Percentiles rank a stretch among this genome's conserved stretches.
These are phyloP conservation scores for Suillus occidentalis DNA, from an alignment of 768 basidiomycete genomes.

Conservation along the genomic window DNA sequence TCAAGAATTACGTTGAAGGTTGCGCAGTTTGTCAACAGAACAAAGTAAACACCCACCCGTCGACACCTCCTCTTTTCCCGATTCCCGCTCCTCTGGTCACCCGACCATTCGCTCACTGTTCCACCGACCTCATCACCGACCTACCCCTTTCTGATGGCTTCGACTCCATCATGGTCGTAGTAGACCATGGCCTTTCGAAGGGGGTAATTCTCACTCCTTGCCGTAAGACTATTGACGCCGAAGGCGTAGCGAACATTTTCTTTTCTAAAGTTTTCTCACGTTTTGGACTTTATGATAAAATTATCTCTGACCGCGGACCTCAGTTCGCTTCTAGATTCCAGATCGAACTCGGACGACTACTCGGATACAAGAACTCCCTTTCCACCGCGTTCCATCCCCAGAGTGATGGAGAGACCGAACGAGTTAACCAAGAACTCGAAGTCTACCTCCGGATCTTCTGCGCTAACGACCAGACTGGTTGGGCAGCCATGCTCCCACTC, in stretches of 20 bases:
- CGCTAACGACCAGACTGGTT: neutral
- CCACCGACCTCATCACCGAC: neutral
- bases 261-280: neutral
- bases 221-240: neutral
- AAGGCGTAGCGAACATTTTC: neutral
- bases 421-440: neutral
- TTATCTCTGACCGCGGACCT: neutral
- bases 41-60: no score
- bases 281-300: neutral
- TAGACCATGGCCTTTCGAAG: neutral
- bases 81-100: no score
- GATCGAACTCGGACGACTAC: neutral
- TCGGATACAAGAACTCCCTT: neutral
- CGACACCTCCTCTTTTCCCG: rapidly evolving
- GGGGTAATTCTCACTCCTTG: neutral
- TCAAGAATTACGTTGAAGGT: no score
- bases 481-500: no score
- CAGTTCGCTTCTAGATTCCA: neutral
- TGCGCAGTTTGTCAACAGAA: no score
- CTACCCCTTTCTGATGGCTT: neutral
- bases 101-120: no score
- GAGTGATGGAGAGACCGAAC: neutral
- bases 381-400: neutral
- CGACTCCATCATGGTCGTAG: neutral
- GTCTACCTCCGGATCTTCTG: neutral